Evolutionary conservation across 2,329 filamentous ascomycete species (phyloP).

Genomic region (Plenodomus lindquistii): DNA sequence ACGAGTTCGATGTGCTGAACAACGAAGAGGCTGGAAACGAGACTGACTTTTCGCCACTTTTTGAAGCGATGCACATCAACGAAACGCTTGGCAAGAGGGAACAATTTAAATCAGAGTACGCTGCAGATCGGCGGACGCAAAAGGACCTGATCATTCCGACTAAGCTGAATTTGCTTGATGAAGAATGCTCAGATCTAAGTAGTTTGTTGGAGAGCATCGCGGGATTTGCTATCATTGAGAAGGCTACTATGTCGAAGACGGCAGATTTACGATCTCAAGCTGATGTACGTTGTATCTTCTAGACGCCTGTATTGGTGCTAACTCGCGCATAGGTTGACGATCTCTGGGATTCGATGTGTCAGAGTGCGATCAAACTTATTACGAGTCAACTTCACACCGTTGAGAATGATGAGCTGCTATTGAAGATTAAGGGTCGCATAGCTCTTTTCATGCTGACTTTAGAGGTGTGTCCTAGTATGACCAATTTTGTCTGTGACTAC

Average conservation of each 20-base stretch:
- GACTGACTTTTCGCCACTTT: slow-evolving; percentile 91
- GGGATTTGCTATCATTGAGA: slow-evolving; percentile 95
- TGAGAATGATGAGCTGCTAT: slow-evolving; percentile 82
- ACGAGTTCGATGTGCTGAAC: slow-evolving; percentile 93
- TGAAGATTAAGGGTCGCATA: slow-evolving; percentile 94
- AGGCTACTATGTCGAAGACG: slow-evolving; percentile 84
- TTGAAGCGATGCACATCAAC: slow-evolving; percentile 95
- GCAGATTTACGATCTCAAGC: slow-evolving; percentile 77
- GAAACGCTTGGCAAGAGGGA: slow-evolving; percentile 91
- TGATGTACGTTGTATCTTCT: slow-evolving; percentile 64
- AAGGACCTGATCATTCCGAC: slow-evolving; percentile 86
- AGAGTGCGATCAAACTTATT: slow-evolving; percentile 80
- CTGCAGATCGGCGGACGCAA: slow-evolving; percentile 85
- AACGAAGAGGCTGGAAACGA: slow-evolving; percentile 82
- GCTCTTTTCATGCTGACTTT: slow-evolving; percentile 97
- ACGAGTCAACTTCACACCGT: slow-evolving; percentile 76
- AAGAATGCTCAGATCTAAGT: slow-evolving; percentile 84
- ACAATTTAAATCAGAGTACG: slow-evolving; percentile 87
- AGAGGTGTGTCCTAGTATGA: slow-evolving; percentile 65
- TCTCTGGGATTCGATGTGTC: slow-evolving; percentile 97
- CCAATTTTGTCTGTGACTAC: not conserved
- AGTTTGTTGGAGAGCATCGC: slow-evolving; percentile 91
- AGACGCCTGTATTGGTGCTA: not conserved
- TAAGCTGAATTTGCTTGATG: slow-evolving; percentile 74
- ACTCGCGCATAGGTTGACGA: slow-evolving; percentile 74